Conservation (phyloP, 305 asterid genomes). For the Fraxinus angustifolia region DNA sequence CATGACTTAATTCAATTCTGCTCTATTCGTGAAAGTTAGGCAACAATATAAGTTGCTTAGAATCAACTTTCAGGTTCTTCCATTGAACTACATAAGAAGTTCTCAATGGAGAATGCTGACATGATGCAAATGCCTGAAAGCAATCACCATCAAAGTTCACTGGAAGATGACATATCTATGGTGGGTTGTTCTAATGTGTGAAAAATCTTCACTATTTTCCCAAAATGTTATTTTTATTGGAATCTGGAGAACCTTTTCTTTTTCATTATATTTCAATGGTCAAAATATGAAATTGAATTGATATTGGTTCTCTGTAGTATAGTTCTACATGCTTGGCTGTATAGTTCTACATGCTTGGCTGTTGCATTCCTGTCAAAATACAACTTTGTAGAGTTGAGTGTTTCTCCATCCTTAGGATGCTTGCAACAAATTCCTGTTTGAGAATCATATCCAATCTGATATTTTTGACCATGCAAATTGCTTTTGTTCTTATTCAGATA, state of each 20-base stretch:
- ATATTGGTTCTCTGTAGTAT: constrained; percentile 4
- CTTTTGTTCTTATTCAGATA: background rate
- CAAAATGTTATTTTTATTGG: constrained; percentile 10
- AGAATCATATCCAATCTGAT: background rate
- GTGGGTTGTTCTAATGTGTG: constrained; percentile 41
- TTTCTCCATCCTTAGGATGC: constrained; percentile 1
- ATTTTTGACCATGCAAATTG: background rate
- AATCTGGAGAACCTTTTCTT: background rate
- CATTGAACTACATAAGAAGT: constrained; percentile 26
- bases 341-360: background rate
- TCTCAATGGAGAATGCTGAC: constrained; percentile 29
- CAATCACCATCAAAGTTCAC: constrained; percentile 33
- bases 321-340: background rate
- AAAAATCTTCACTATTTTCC: constrained; percentile 14
- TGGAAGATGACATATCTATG: constrained; percentile 40
- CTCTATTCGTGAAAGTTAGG: constrained; percentile 8
- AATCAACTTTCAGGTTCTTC: constrained; percentile 37
- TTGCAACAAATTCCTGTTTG: background rate
- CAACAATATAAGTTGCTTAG: constrained; percentile 17
- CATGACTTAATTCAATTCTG: constrained; percentile 10
- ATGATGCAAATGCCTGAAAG: constrained; percentile 22
- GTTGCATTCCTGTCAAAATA: constrained; percentile 5
- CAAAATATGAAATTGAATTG: constrained; percentile 8
- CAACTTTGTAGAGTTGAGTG: constrained; percentile 4
- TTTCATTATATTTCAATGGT: background rate